Conservation (phyloP, 1,284 basidiomycete species). For the Pyrrhoderma lamaoense region DNA sequence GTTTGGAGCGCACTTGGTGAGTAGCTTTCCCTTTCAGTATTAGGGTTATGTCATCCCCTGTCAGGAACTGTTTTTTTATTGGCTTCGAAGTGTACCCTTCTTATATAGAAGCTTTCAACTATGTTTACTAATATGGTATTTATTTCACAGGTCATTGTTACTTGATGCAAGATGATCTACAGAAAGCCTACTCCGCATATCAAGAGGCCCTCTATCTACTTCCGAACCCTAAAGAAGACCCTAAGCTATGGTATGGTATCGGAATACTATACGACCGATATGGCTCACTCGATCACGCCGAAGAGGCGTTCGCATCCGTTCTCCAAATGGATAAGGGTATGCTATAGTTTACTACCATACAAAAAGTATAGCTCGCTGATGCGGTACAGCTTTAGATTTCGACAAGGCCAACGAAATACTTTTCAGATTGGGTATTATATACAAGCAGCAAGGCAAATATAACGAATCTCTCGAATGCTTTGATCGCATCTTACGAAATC, state of each 20-base stretch:
- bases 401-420: slow-evolving; percentile 99
- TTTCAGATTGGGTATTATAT: slow-evolving; percentile 97
- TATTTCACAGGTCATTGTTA: slow-evolving; percentile 78
- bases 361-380: slow-evolving; percentile 26
- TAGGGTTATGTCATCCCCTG: too few relatives aligned
- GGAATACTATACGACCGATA: slow-evolving; percentile 98
- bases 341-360: slow-evolving; percentile 29
- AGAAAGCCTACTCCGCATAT: slow-evolving; percentile 97
- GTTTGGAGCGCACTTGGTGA: slow-evolving; percentile 89
- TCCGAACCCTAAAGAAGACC: slow-evolving; percentile 96
- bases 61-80: too few relatives aligned
- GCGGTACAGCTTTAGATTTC: slow-evolving; percentile 54
- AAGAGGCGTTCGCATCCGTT: slow-evolving; percentile 96
- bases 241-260: slow-evolving; percentile 99
- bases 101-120: slow-evolving; percentile 21
- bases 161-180: slow-evolving; percentile 98
- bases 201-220: slow-evolving; percentile 96
- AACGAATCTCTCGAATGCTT: slow-evolving; percentile 84
- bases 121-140: slow-evolving; percentile 13
- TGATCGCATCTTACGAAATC: slow-evolving; percentile 92
- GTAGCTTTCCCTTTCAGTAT: slow-evolving; percentile 24
- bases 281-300: slow-evolving; percentile 95
- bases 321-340: slow-evolving; percentile 93
- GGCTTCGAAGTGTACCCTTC: slow-evolving; percentile 5
- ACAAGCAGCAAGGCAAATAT: slow-evolving; percentile 97